Base-by-base conservation (phyloP, 2,329 filamentous ascomycete species). In the Penicillium sp. region DNA sequence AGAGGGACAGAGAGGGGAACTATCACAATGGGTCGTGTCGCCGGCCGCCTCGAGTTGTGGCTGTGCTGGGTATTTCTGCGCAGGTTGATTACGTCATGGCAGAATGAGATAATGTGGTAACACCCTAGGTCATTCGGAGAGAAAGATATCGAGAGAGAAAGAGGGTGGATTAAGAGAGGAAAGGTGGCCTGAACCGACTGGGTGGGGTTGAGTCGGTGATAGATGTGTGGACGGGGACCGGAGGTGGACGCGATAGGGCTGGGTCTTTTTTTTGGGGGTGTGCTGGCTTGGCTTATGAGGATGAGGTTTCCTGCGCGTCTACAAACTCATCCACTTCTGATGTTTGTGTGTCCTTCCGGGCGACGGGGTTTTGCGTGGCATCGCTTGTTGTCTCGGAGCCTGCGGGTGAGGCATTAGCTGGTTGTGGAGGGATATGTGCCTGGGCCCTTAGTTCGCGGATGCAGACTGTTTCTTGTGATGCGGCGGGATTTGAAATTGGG, bases 401-500 rank as follows among this genome's bases (percentile, higher is more conserved):
- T 59, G 51, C 29, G n/a, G 11, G 44, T 19, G n/a, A 26, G 46
- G 53, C 30, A 59, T 61, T 62, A 64, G 63, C 61, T 57, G 47
- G 50, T 48, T 50, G 45, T 54, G 32, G 50, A 3, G 35, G 50
- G 36, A 27, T 14, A 50, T 53, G 16, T 18, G 49, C 27, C 47
- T 56, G 51, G 32, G 40, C 5, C 10, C 54, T 50, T 51, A 53
- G 27, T 56, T 44, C 42, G 36, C 36, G 27, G 47, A 38, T 19
- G 42, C 26, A 32, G 18, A 14, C 16, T 1, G 3, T 13, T 45
- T 35, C 50, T 42, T 14, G 9, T 53, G 46, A 51, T 76, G 76
- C 57, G 81, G 77, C 57, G 85, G 81, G 53, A 88, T 84, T 59
- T 81, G 70, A 62, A 82, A 82, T 70, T 79, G 76, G 51, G 79